Base-by-base conservation (phyloP, 768 basidiomycete species). In the Dentipellis sp. region DNA sequence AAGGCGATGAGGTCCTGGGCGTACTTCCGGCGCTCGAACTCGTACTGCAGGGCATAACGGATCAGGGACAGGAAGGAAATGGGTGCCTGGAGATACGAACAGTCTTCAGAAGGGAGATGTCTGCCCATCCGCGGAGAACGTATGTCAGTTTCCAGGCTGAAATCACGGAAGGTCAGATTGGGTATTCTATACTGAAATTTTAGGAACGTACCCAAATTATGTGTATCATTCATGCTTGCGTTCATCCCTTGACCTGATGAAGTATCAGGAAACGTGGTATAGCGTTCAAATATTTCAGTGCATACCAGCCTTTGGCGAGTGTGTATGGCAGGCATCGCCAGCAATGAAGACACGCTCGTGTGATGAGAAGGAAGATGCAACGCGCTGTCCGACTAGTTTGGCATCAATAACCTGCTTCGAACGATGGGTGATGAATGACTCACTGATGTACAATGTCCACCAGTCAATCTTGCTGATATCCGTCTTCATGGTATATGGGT, bases 1-100 rank as follows among this genome's bases (percentile, higher is more conserved):
- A 79, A 80, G 52, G 70, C 64, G 58, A 82, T 79, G 38, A 83
- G 70, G 49, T 80, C 79, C 60, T 77, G 74, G 0, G 81, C 81
- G 59, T 71, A 80, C 61, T 75, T 74, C 45, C 75, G 72, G 9
- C 82, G 74, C 64, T 83, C 81, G 19, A 69, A 71, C 55, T 80
- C 79, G 62, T 79, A 80, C 78, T 79, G 38, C 1, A 19, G 8
- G 42, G 29, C 3, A 29, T 29, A 29, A 2, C 35, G 23, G 54
- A 14, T 12, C 4, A 45, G 29, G 35, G n/a, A 40, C 5, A 23
- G 42, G n/a, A 1, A 11, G 17, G 17, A 14, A 16, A 42, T 17
- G 14, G 10, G 3, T 23, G 10, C 17, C 39, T 46, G 12, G 5
- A 34, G 8, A n/a, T 16, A 63, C 75, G 57, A 51, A 80, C 75